Evolutionary conservation across 2,329 filamentous ascomycete species (phyloP), one percentile per base, ranked within the genome.

Genomic region (Fusarium nygamai): DNA sequence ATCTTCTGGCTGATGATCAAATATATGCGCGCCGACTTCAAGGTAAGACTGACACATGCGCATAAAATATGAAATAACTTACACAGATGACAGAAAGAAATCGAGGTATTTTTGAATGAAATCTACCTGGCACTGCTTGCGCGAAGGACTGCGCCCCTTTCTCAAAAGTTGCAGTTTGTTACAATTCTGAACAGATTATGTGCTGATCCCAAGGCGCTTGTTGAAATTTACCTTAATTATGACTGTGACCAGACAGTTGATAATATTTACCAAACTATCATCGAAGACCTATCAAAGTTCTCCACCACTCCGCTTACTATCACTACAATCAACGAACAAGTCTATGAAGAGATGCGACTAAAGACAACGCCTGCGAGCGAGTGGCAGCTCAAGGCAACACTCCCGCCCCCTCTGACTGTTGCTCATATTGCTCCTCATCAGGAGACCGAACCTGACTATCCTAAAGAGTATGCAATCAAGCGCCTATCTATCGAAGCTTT

Each of bases 1-100:
- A 97, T 98, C 36, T 99, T 99, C 82, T 99, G 95, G 95, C 87
- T 98, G 66, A 98, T 98, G 92, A 85, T 98, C 48, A 97, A 97
- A 81, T 93, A 94, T 78, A 93, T 99, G 90, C 91, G 97, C 70
- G 93, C 96, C 6, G 93, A 95, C 72, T 93, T 99, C 83, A 99
- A 99, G 91, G 92, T 93, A 79, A 69, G 88, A 61, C 34, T 13
- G 14, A 14, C 19, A 29, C 5, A 50, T 27, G 5, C 17, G 17
- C 22, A 33, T n/a, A 36, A 22, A 44, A 12, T 39, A 9, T 19
- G 9, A 43, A n/a, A 39, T 33, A 24, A 62, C 81, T 85, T 69
- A 83, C 76, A 36, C 11, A 10, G 8, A 58, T 46, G 61, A 67
- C 79, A 94, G 91, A 97, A 98, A 89, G 96, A 99, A 81, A 93